These are phyloP conservation scores for Endogone sp. DNA, from an alignment of 192 early-diverging fungal species.

Conservation along the genomic window DNA sequence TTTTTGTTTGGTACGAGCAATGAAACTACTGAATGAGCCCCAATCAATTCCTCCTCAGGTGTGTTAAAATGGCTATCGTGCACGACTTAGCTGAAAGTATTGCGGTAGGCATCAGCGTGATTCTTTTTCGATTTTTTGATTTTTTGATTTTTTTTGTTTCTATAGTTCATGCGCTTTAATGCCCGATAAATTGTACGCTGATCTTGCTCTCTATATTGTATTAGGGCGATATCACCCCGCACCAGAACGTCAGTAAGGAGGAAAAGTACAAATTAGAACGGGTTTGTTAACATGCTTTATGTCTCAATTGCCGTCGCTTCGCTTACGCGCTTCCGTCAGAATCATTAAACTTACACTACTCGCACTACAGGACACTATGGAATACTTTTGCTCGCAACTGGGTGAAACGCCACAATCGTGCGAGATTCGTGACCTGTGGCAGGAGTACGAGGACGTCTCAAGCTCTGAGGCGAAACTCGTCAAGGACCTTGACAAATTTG, in stretches of 20 bases:
- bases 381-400: constrained; percentile 51
- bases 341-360: constrained; percentile 8
- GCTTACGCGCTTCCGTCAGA: background rate
- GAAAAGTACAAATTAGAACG: constrained; percentile 74
- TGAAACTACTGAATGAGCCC: background rate
- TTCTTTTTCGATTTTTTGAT: too few relatives aligned
- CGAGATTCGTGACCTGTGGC: constrained; percentile 79
- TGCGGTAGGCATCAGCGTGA: constrained; percentile 43
- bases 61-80: constrained; percentile 90
- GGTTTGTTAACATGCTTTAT: constrained; percentile 18
- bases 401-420: constrained; percentile 47
- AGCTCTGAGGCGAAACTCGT: constrained; percentile 78
- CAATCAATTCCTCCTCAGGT: constrained; percentile 27
- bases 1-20: background rate
- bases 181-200: constrained; percentile 1
- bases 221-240: constrained; percentile 89
- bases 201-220: background rate
- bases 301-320: background rate
- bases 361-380: constrained; percentile 52
- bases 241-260: constrained; percentile 70
- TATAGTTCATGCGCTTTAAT: background rate
- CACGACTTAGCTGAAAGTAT: constrained; percentile 89
- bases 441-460: constrained; percentile 75
- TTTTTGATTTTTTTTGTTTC: too few relatives aligned
- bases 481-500: constrained; percentile 95